Conservation (phyloP, 768 basidiomycete genomes). For the Clavaria fumosa region DNA sequence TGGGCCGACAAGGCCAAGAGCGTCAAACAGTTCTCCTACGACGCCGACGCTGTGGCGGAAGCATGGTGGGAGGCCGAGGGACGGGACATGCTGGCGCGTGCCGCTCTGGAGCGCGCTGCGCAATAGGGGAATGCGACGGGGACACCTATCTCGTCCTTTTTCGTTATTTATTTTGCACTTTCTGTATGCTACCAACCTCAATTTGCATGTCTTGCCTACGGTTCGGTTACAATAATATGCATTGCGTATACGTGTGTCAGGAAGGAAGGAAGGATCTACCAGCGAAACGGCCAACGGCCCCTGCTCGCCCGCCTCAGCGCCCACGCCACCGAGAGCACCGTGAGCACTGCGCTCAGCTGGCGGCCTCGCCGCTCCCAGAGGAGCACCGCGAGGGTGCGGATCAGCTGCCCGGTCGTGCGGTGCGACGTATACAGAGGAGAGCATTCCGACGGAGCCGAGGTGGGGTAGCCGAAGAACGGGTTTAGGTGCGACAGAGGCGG, state of each 20-base stretch:
- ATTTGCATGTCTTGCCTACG: no score
- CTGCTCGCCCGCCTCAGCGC: no score
- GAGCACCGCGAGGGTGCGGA: conserved; percentile 41
- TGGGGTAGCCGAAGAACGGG: conserved; percentile 66
- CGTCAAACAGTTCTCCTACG: conserved; percentile 32
- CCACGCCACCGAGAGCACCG: no score
- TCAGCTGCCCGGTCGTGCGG: conserved; percentile 52
- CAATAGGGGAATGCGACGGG: no score
- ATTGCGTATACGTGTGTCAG: no score
- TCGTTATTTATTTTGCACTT: no score
- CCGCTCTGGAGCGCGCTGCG: no score
- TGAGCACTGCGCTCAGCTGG: conserved; percentile 24
- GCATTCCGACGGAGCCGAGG: conserved; percentile 21
- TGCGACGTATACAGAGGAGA: conserved; percentile 43
- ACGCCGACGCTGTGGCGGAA: conserved; percentile 35
- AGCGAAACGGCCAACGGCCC: no score
- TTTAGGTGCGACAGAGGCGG: conserved; percentile 48
- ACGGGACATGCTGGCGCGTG: background rate
- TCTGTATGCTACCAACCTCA: no score
- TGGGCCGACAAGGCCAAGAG: conserved; percentile 45
- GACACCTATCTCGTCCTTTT: no score
- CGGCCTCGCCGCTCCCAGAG: conserved; percentile 55
- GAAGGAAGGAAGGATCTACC: no score
- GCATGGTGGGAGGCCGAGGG: conserved; percentile 27
- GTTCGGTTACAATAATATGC: no score